Conservation (phyloP, 2,329 filamentous ascomycete genomes). For the Aspergillus pseudoviridinutans region DNA sequence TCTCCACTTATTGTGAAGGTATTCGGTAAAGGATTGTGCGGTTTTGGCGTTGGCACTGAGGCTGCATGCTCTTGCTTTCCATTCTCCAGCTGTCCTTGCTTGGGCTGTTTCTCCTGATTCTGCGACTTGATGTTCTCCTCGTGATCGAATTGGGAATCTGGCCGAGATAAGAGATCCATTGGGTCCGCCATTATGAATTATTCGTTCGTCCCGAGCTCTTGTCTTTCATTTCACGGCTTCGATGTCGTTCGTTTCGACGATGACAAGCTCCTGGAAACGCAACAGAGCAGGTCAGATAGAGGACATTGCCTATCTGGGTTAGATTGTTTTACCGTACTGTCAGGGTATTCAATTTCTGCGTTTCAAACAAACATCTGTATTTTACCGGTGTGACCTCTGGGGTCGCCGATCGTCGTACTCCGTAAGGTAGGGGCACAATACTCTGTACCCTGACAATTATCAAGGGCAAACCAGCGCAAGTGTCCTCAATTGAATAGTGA, state of each 20-base stretch:
- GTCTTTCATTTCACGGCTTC: neutral
- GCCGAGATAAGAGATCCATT: neutral
- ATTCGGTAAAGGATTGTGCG: neutral
- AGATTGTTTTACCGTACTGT: neutral
- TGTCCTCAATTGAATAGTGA: neutral
- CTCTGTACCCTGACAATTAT: neutral
- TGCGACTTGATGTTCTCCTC: neutral
- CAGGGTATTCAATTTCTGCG: neutral
- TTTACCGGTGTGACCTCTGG: neutral
- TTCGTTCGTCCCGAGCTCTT: neutral
- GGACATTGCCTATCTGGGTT: neutral
- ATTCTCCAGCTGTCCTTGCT: neutral
- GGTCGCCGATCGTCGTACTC: too few relatives aligned
- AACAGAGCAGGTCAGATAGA: too few relatives aligned
- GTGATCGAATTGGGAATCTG: neutral
- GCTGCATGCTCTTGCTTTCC: neutral
- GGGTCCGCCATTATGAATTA: neutral
- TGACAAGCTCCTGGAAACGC: neutral
- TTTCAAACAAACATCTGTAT: neutral
- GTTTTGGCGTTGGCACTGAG: neutral
- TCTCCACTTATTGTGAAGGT: neutral
- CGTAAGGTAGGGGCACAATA: neutral
- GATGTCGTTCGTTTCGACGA: neutral
- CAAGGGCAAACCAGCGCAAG: neutral
- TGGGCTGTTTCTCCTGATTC: neutral